Conservation (phyloP, 2,329 filamentous ascomycete species). For the Fusarium caatingaense region DNA sequence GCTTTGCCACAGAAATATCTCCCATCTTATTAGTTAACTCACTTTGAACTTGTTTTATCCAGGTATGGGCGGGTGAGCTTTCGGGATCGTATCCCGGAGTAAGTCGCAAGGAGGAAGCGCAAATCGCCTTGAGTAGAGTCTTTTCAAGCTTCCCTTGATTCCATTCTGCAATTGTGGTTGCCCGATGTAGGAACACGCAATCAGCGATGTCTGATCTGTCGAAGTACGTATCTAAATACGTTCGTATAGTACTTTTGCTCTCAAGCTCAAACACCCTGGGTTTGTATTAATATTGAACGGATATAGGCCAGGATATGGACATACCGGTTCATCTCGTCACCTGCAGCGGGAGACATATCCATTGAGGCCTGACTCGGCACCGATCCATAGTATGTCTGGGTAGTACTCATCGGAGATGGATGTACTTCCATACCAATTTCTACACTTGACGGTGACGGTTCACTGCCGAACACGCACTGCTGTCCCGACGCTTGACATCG, state of each 20-base stretch:
- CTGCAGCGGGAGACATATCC: not conserved
- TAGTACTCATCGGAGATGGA: not conserved
- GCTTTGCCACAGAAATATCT: conserved; percentile 17
- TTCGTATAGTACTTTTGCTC: not conserved
- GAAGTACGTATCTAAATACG: conserved; percentile 42
- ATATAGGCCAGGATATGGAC: not conserved
- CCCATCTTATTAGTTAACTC: conserved; percentile 10
- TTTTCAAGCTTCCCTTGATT: conserved; percentile 35
- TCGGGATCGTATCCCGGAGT: not conserved
- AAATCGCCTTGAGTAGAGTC: conserved; percentile 37
- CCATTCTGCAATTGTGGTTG: conserved; percentile 43
- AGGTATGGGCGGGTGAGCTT: not conserved
- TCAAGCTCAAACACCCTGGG: conserved; percentile 29
- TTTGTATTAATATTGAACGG: not conserved
- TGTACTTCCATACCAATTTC: not conserved
- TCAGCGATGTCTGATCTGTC: conserved; percentile 28
- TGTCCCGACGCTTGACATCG: conserved; percentile 44
- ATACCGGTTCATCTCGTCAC: conserved; percentile 2
- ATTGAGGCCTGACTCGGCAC: not conserved
- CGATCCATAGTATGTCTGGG: not conserved
- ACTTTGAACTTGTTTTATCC: conserved; percentile 41
- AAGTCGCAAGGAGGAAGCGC: conserved; percentile 17
- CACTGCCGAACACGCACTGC: conserved; percentile 14
- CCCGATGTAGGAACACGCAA: conserved; percentile 40
- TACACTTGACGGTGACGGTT: not conserved